Evolutionary conservation across 2,329 filamentous ascomycete genomes (phyloP).

Genomic region (Colletotrichum zoysiae): DNA sequence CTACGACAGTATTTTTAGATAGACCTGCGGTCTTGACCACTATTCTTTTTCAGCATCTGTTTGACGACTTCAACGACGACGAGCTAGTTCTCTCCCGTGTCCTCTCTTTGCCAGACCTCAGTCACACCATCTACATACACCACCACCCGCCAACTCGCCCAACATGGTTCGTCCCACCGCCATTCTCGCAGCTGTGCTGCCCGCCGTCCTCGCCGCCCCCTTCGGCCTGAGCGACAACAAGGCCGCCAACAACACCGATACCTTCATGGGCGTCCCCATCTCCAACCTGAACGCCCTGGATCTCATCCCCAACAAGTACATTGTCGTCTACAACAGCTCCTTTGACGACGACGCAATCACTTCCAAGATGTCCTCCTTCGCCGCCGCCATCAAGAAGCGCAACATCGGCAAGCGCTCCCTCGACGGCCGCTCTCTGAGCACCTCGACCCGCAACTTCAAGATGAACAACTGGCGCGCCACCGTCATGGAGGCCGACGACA

Average conservation of each 20-base stretch:
- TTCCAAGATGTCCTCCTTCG: conserved; percentile 63
- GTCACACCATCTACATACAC: conserved; percentile 23
- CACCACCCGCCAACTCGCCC: conserved; percentile 10
- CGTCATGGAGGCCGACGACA: conserved; percentile 64
- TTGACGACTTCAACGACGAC: conserved; percentile 32
- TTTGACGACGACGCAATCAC: conserved; percentile 62
- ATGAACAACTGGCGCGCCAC: conserved; percentile 66
- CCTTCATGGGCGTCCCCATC: conserved; percentile 59
- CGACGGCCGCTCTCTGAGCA: conserved; percentile 62
- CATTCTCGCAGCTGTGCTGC: conserved; percentile 44
- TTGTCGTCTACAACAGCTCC: conserved; percentile 73
- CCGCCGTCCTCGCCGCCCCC: conserved; percentile 45
- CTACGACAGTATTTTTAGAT: conserved; percentile 6
- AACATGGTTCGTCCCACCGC: conserved; percentile 45
- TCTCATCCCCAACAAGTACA: conserved; percentile 69
- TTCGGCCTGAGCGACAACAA: conserved; percentile 40
- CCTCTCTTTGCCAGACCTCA: conserved; percentile 30
- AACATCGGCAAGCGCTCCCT: conserved; percentile 66
- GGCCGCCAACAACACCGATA: conserved; percentile 42
- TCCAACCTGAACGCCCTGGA: conserved; percentile 62
- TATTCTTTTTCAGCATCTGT: conserved; percentile 34
- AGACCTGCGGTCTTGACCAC: conserved; percentile 38
- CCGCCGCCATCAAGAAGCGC: conserved; percentile 65
- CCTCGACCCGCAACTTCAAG: conserved; percentile 59
- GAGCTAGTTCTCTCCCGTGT: conserved; percentile 41